These are phyloP conservation scores for Hordeum pubiflorum DNA, from an alignment of 202 grass and related monocot genomes.

Conservation along the genomic window DNA sequence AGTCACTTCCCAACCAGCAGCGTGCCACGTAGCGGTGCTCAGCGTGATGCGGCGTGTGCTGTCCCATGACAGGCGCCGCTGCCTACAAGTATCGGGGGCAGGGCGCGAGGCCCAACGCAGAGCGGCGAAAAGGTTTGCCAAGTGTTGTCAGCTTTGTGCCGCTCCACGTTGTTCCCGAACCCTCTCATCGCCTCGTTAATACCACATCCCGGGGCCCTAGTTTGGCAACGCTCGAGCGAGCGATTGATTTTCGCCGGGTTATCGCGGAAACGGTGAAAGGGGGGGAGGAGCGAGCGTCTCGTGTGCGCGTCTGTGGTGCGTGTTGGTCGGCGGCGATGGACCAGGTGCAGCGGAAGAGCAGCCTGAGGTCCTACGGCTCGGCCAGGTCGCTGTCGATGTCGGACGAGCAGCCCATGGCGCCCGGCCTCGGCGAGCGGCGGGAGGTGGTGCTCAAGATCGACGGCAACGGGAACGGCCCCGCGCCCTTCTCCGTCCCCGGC, in stretches of 20 bases:
- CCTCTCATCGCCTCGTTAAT: constrained; percentile 12
- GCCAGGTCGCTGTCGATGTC: constrained; percentile 33
- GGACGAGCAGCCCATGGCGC: background rate
- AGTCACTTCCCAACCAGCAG: background rate
- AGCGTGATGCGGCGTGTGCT: background rate
- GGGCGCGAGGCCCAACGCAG: background rate
- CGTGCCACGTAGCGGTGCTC: constrained; percentile 7
- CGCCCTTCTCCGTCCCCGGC: constrained; percentile 8
- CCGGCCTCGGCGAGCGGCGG: background rate
- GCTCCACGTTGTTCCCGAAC: constrained; percentile 46
- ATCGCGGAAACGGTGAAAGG: background rate
- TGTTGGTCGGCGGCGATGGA: constrained; percentile 30
- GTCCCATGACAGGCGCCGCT: background rate
- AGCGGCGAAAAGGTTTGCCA: constrained; percentile 28
- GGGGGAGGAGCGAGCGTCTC: background rate
- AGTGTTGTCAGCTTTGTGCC: constrained; percentile 3
- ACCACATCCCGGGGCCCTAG: background rate
- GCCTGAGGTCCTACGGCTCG: constrained; percentile 35
- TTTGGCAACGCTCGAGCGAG: background rate
- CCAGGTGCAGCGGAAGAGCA: constrained; percentile 16
- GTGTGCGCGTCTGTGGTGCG: background rate
- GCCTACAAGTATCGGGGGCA: background rate
- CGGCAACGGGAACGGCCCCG: constrained; percentile 25
- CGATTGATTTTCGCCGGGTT: background rate
- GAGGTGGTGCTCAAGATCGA: constrained; percentile 81